A percentile compares a stretch with the other conserved stretches of the same genome.
Conservation (phyloP, 108 stramenopile species). For the Nitzschia inconspicua region DNA sequence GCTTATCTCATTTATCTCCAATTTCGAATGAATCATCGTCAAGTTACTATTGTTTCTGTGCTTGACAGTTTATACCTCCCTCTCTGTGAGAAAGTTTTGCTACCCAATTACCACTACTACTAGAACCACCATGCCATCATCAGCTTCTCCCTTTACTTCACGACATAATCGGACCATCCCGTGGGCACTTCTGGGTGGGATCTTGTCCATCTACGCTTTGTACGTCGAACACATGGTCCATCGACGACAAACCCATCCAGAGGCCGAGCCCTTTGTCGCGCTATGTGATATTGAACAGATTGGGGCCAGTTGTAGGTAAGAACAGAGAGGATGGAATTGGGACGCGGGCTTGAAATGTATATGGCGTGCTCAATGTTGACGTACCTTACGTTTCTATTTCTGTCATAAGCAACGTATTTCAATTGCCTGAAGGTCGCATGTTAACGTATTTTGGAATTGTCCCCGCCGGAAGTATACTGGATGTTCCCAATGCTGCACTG, state of each 20-base stretch:
- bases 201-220: constrained; percentile 69
- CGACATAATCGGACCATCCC: constrained; percentile 11
- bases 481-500: constrained; percentile 66
- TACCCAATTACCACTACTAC: no score
- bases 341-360: constrained; percentile 32
- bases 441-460: constrained; percentile 75
- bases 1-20: no score
- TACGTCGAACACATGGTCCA: constrained; percentile 73
- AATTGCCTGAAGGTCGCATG: constrained; percentile 73
- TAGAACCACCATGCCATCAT: no score
- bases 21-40: no score
- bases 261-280: constrained; percentile 64
- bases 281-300: constrained; percentile 83
- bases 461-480: constrained; percentile 47
- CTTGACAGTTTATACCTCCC: no score
- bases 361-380: neutral
- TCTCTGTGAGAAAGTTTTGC: no score
- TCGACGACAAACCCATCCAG: constrained; percentile 16
- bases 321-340: constrained; percentile 32
- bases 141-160: no score
- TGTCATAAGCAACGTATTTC: constrained; percentile 50
- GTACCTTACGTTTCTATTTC: neutral
- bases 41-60: no score
- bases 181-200: constrained; percentile 40
- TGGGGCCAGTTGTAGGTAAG: constrained; percentile 75